A percentile compares a stretch with the other conserved stretches of the same genome.
These are phyloP conservation scores for Candida quercuum DNA, from an alignment of 805 yeast species.

Conservation along the genomic window DNA sequence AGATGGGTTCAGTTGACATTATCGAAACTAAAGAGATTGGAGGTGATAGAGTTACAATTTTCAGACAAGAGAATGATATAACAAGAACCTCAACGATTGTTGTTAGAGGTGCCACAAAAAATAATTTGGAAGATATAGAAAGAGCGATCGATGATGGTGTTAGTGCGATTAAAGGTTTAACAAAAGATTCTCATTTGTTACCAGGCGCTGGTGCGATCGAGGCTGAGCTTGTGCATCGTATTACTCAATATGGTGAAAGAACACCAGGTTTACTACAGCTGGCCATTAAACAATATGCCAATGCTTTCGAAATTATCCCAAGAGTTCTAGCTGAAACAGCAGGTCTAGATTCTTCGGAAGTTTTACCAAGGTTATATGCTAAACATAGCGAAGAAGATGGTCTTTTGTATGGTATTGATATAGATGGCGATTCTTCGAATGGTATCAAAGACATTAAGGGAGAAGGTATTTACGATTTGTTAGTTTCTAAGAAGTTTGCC, in stretches of 20 bases:
- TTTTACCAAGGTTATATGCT: constrained; percentile 83
- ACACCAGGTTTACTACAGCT: constrained; percentile 92
- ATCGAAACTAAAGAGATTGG: constrained; percentile 94
- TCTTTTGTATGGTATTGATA: constrained; percentile 59
- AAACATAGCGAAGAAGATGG: constrained; percentile 58
- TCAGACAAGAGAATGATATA: constrained; percentile 61
- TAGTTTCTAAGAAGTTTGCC: constrained; percentile 78
- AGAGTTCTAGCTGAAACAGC: constrained; percentile 91
- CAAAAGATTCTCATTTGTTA: constrained; percentile 73
- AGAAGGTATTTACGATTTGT: constrained; percentile 72
- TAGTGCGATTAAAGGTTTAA: constrained; percentile 80
- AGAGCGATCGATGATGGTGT: constrained; percentile 98
- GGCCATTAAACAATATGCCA: constrained; percentile 90
- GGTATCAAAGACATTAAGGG: constrained; percentile 69
- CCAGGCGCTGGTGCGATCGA: constrained; percentile 98
- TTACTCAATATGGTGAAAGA: constrained; percentile 82
- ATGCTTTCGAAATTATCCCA: constrained; percentile 92
- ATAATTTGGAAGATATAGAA: constrained; percentile 88
- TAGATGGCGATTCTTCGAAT: constrained; percentile 63
- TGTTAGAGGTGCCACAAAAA: constrained; percentile 94
- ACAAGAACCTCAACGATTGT: constrained; percentile 91
- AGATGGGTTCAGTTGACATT: constrained; percentile 80
- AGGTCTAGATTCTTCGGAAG: constrained; percentile 86
- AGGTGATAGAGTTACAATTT: constrained; percentile 93
- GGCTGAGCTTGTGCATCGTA: constrained; percentile 74